Evolutionary conservation across 2,329 filamentous ascomycete species (phyloP), one percentile per base, ranked within the genome.

Genomic region (Paraphaeosphaeria minitans): DNA sequence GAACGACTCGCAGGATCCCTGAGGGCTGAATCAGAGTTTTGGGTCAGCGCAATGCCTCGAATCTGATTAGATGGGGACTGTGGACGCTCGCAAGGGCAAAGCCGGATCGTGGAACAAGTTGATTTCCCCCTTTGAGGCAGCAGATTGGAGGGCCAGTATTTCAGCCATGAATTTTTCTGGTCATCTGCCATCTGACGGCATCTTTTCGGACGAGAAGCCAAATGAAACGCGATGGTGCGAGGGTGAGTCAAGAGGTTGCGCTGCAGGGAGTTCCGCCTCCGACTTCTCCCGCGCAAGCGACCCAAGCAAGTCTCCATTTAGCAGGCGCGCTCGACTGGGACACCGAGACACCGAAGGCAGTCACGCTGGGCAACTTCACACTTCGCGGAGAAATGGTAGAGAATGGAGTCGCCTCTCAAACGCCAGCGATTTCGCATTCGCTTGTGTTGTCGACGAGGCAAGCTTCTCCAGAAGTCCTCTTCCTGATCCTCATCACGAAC

Each of bases 51-150:
- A 65, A 64, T 63, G 62, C 64, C 57, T 60, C 54, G 39, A 45
- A 68, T 63, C 60, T 66, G 64, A 70, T 70, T 67, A 67, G 63
- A 67, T 56, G 57, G 70, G 64, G 71, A 66, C 70, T 71, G 69
- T 55, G 57, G 46, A 51, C 48, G 39, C 58, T 37, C 41, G 49
- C 55, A 53, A 69, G 72, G 71, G 56, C 65, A 48, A 68, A 71
- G 57, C 61, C 72, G 72, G 72, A 65, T 61, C 52, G 21, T 57
- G 57, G 49, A 55, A 51, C 43, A 33, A 53, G 31, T 31, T 58
- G 62, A 56, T 66, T 50, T 60, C 60, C 58, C 55, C 58, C 55
- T 65, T 41, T 63, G 55, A 62, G 67, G 41, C 52, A 48, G 61
- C 57, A 48, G 52, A 48, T 53, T 52, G 48, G 55, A 56, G 42